Evolutionary conservation across 1,284 basidiomycete species (phyloP), one percentile per base, ranked within the genome.

Genomic region (Fomitopsis palustris): DNA sequence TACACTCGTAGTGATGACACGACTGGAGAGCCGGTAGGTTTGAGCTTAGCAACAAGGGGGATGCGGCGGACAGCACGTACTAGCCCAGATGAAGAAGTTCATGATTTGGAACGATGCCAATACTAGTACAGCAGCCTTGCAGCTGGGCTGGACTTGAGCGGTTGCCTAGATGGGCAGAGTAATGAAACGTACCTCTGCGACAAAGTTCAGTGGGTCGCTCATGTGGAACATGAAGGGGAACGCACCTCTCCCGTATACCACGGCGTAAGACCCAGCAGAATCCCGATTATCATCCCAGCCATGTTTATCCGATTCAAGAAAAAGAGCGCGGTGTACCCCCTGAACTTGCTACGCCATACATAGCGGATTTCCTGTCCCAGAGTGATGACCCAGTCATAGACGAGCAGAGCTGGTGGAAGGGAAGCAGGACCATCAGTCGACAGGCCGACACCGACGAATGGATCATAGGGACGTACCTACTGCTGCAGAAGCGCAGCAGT

Each of bases 351-450:
- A 23, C 29, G 4, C 49, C 49, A 52, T 10, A 52, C 31, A 21
- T 52, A 52, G 7, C 49, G 49, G 25, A n/a, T 4, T 31, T 52
- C 49, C 49, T 52, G 49, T 19, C 49, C 49, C 5, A 52, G 31
- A 19, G 49, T 52, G 49, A 52, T 35, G 29, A 29, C 49, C 49
- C 49, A 52, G 49, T 52, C 49, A 35, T 52, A 52, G 17, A 52
- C 19, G 49, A 52, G 49, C 27, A 52, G n/a, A 35, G 31, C 49
- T 52, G 31, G 49, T n/a, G 14, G 3, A 14, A 37, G 35, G 35
- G 35, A 33, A 33, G 31, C 12, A 2, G 17, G 4, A 7, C 3
- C 7, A 17, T 52, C 27, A 52, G 29, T 10, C 8, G n/a, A 27
- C 31, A 5, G 14, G 25, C 27, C 35, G 31, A 21, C 16, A 19